Base-by-base conservation (phyloP, 2,329 filamentous ascomycete genomes). In the Clonostachys rosea region DNA sequence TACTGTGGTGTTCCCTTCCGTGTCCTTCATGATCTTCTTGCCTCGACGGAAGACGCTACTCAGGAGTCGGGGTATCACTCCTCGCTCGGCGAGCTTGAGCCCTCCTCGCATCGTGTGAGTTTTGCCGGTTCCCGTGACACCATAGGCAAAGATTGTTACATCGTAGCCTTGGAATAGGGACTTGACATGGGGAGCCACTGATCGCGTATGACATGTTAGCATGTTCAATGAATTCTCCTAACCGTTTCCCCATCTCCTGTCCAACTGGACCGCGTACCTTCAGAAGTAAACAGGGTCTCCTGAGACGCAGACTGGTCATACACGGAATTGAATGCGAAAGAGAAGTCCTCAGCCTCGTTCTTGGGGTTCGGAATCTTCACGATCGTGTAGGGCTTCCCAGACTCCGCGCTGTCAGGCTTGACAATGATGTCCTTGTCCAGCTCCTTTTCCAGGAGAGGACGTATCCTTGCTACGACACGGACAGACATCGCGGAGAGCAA, bases 81-180 rank as follows among this genome's bases (percentile, higher is more conserved):
- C 91, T 56, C 91, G 80, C 47, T 96, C 91, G 6, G 87, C 86
- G 47, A 96, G 75, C 62, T 87, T 88, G 66, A 95, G 81, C 37
- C 91, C 91, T 54, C 91, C 91, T 53, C 91, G 85, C 91, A 96
- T 96, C 4, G 91, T 96, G 68, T 96, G 89, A 50, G 91, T 96
- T 70, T 96, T 96, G 47, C 91, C 91, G 1, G 91, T 95, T 42
- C 91, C 91, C 1, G 91, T 96, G 50, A 92, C 89, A 50, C 91
- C 91, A 63, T 96, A 96, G 30, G 91, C 91, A 61, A 96, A 96
- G 48, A 96, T 81, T 11, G 90, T 95, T 40, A 92, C 81, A 68
- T 95, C 89, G 61, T 90, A 83, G 49, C 89, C 94, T 67, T 86
- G 85, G 70, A 97, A 96, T 10, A 97, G 81, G 47, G 94, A 87